These are phyloP conservation scores for Cicer bijugum DNA, from an alignment of 306 rosid species.

Conservation along the genomic window DNA sequence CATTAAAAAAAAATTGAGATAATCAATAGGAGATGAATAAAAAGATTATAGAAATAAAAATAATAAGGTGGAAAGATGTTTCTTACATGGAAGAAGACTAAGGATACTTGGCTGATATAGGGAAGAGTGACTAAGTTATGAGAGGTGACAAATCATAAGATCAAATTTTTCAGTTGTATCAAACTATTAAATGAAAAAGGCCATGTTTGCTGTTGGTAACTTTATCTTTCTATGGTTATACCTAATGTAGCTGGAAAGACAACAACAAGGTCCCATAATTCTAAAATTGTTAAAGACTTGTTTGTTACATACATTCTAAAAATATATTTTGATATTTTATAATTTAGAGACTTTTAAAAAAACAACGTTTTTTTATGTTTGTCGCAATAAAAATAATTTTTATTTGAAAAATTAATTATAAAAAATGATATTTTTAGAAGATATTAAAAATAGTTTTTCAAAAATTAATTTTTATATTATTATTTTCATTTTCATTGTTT, in stretches of 20 bases:
- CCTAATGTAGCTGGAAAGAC: slow-evolving; percentile 13
- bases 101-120: not conserved
- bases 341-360: too few relatives aligned
- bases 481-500: too few relatives aligned
- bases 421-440: too few relatives aligned
- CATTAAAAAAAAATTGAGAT: too few relatives aligned
- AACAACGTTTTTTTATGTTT: too few relatives aligned
- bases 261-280: not conserved
- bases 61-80: not conserved
- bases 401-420: too few relatives aligned
- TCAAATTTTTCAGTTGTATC: slow-evolving; percentile 4
- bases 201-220: not conserved
- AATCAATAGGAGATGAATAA: too few relatives aligned
- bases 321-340: too few relatives aligned
- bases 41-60: not conserved
- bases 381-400: too few relatives aligned
- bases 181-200: slow-evolving; percentile 4
- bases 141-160: not conserved
- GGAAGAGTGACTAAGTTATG: not conserved
- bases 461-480: too few relatives aligned
- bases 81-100: not conserved
- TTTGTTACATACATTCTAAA: too few relatives aligned
- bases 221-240: slow-evolving; percentile 9
- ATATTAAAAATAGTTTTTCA: too few relatives aligned
- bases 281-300: not conserved